Evolutionary conservation across 139 green algal species (phyloP).

Genomic region (Ettlia oleoabundans): DNA sequence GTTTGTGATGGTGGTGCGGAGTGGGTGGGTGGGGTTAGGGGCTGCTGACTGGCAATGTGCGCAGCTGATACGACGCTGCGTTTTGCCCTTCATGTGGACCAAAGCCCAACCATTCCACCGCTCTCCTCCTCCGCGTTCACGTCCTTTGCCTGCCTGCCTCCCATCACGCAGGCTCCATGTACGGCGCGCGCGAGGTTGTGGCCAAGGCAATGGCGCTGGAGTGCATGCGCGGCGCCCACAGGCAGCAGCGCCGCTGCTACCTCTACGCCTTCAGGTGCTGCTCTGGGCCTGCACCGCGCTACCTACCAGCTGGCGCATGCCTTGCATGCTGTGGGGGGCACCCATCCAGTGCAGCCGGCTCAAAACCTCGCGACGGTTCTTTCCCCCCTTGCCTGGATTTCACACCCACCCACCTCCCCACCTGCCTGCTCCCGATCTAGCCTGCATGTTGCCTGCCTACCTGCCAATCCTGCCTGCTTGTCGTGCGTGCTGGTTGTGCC

Average conservation of each 20-base stretch:
- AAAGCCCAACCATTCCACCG: too few species aligned
- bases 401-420: background rate
- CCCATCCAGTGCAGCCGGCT: too few species aligned
- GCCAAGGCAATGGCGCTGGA: conserved; percentile 93
- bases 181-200: conserved; percentile 80
- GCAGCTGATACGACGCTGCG: too few species aligned
- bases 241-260: conserved; percentile 81
- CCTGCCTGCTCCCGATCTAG: too few species aligned
- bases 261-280: conserved; percentile 87
- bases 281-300: background rate
- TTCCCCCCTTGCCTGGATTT: too few species aligned
- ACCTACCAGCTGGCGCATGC: too few species aligned
- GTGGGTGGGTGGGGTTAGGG: background rate
- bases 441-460: background rate
- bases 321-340: too few species aligned
- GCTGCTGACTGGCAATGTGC: too few species aligned
- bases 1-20: too few species aligned
- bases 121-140: background rate
- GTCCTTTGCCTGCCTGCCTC: too few species aligned
- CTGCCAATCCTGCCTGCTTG: background rate
- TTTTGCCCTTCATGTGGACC: too few species aligned
- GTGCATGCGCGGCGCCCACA: conserved; percentile 85
- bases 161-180: conserved; percentile 49
- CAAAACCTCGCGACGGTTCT: too few species aligned
- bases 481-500: background rate